A percentile compares a stretch with the other conserved stretches of the same genome.
Evolutionary conservation across 352 stramenopile genomes (phyloP).

Genomic region (Globisporangium ultimum): DNA sequence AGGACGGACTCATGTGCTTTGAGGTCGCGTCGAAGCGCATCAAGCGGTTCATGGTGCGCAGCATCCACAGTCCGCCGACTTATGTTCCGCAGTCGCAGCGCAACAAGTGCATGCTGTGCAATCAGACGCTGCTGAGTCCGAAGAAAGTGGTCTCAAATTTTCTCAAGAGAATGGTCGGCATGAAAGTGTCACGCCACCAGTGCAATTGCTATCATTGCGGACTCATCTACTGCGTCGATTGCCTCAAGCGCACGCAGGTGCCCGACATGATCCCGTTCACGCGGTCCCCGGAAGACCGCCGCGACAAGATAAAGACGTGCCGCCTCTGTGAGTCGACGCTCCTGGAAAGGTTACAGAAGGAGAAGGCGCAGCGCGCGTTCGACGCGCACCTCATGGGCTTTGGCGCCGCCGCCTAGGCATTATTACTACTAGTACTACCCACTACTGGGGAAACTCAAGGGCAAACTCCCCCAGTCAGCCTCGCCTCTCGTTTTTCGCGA

Average conservation of each 20-base stretch:
- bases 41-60: slow-evolving; percentile 68
- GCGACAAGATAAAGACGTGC: slow-evolving; percentile 58
- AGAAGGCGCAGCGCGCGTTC: slow-evolving; percentile 42
- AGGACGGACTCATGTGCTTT: slow-evolving; percentile 73
- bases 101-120: slow-evolving; percentile 77
- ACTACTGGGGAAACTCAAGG: background rate
- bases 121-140: slow-evolving; percentile 35
- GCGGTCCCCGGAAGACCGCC: slow-evolving; percentile 48
- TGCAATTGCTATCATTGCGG: slow-evolving; percentile 85
- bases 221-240: slow-evolving; percentile 68
- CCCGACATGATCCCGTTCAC: slow-evolving; percentile 51
- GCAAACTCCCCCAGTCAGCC: background rate
- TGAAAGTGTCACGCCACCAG: slow-evolving; percentile 40
- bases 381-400: slow-evolving; percentile 61
- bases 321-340: slow-evolving; percentile 60
- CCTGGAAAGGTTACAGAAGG: slow-evolving; percentile 53
- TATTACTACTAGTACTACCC: background rate
- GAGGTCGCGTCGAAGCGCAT: slow-evolving; percentile 63
- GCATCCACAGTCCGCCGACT: slow-evolving; percentile 40
- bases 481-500: background rate
- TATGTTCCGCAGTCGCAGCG: slow-evolving; percentile 52
- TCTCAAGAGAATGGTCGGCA: slow-evolving; percentile 49
- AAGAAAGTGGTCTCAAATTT: slow-evolving; percentile 55
- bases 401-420: slow-evolving; percentile 12
- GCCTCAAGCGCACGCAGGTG: slow-evolving; percentile 45